Percentiles rank a stretch among this genome's conserved stretches.
Evolutionary conservation across 495 filamentous ascomycete species (phyloP).

Genomic region (Ascodesmis nigricans): DNA sequence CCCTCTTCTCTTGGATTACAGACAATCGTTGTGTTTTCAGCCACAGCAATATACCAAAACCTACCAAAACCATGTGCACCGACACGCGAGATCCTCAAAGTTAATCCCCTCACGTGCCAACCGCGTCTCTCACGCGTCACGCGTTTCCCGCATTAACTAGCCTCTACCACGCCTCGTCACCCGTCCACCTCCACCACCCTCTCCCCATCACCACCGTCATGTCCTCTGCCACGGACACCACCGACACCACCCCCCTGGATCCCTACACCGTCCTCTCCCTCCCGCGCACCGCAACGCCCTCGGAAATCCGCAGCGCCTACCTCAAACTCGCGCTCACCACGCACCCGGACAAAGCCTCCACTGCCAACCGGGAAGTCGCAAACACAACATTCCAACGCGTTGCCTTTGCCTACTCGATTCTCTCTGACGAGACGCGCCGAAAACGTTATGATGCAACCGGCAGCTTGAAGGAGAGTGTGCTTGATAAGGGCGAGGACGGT

Average conservation of each 20-base stretch:
- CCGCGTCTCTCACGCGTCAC: too few species aligned
- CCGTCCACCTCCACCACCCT: neutral
- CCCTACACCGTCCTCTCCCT: constrained; percentile 69
- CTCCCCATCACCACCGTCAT: too few species aligned
- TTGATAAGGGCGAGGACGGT: constrained; percentile 38
- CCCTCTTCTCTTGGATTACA: too few species aligned
- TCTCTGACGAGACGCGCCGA: constrained; percentile 57
- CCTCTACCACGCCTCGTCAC: neutral
- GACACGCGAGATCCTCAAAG: too few species aligned
- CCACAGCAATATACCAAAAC: too few species aligned
- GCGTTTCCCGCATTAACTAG: neutral
- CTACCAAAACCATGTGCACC: too few species aligned
- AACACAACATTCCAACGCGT: constrained; percentile 66
- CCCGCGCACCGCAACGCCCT: constrained; percentile 35
- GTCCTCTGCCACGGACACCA: constrained; percentile 33
- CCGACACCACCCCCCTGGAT: constrained; percentile 42
- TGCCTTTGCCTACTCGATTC: constrained; percentile 80
- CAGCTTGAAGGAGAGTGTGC: constrained; percentile 52
- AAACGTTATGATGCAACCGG: constrained; percentile 75
- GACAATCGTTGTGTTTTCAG: too few species aligned
- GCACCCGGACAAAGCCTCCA: constrained; percentile 91
- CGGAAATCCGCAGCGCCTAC: constrained; percentile 70
- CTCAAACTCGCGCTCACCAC: constrained; percentile 70
- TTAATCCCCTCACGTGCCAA: too few species aligned
- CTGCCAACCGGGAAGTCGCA: constrained; percentile 36